These are phyloP conservation scores for Amoebophrya sp. DNA, from an alignment of 169 alveolate species.

Conservation along the genomic window DNA sequence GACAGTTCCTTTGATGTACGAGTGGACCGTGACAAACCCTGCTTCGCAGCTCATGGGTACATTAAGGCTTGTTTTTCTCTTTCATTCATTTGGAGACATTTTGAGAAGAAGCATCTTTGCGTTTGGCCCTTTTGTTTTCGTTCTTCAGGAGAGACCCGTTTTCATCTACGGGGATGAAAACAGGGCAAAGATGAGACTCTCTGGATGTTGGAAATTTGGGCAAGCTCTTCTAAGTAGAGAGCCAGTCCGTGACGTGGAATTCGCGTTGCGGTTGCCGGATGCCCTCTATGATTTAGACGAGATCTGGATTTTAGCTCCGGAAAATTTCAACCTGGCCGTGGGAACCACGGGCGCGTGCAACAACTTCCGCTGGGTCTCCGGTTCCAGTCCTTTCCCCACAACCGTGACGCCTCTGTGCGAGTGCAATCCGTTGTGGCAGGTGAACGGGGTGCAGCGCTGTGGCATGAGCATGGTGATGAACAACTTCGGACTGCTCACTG, in stretches of 20 bases:
- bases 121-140: too few relatives aligned
- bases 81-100: too few relatives aligned
- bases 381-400: not conserved
- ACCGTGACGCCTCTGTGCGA: not conserved
- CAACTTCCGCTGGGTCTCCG: slow-evolving; percentile 8
- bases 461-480: not conserved
- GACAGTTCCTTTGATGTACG: not conserved
- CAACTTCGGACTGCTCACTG: not conserved
- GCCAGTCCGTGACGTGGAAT: not conserved
- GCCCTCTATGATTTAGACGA: not conserved
- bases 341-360: slow-evolving; percentile 24
- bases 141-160: too few relatives aligned
- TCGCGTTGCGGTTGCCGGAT: not conserved
- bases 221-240: too few relatives aligned
- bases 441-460: slow-evolving; percentile 13
- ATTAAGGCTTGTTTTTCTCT: too few relatives aligned
- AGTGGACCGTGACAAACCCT: not conserved
- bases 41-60: not conserved
- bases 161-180: too few relatives aligned
- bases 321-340: not conserved
- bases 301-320: not conserved
- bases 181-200: too few relatives aligned
- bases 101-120: too few relatives aligned
- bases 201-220: too few relatives aligned
- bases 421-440: not conserved